Conservation (phyloP, 139 green algal genomes). For the Eudorina sp. region DNA sequence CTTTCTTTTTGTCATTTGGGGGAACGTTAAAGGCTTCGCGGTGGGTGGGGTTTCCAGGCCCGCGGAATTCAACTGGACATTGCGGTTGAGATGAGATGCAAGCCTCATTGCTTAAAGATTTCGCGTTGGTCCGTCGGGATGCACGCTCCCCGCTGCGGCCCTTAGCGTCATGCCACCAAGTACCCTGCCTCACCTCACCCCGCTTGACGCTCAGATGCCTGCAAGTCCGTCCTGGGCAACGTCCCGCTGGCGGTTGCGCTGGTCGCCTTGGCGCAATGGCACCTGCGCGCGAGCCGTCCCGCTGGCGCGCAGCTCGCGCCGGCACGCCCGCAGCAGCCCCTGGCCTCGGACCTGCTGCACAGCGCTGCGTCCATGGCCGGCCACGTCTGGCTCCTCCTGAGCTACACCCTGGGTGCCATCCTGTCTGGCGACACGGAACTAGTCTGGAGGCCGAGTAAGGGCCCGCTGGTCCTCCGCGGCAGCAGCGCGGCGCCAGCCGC, state of each 20-base stretch:
- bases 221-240: constrained; percentile 5
- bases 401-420: not conserved
- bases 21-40: too few relatives aligned
- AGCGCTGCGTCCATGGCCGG: not conserved
- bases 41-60: too few relatives aligned
- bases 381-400: not conserved
- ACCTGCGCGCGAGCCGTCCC: not conserved
- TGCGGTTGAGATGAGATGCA: too few relatives aligned
- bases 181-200: too few relatives aligned
- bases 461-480: not conserved
- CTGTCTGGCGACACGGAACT: not conserved
- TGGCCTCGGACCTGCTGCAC: not conserved
- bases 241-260: constrained; percentile 8
- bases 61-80: too few relatives aligned
- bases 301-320: not conserved
- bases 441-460: not conserved
- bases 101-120: too few relatives aligned
- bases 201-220: not conserved
- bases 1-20: too few relatives aligned
- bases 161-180: too few relatives aligned
- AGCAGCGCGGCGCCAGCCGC: not conserved
- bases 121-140: too few relatives aligned
- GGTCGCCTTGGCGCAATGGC: constrained; percentile 11
- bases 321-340: not conserved
- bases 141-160: too few relatives aligned